phyloP scores from a whole-genome alignment of 2,329 filamentous ascomycete species.

The Leptographium galeiforme region DNA sequence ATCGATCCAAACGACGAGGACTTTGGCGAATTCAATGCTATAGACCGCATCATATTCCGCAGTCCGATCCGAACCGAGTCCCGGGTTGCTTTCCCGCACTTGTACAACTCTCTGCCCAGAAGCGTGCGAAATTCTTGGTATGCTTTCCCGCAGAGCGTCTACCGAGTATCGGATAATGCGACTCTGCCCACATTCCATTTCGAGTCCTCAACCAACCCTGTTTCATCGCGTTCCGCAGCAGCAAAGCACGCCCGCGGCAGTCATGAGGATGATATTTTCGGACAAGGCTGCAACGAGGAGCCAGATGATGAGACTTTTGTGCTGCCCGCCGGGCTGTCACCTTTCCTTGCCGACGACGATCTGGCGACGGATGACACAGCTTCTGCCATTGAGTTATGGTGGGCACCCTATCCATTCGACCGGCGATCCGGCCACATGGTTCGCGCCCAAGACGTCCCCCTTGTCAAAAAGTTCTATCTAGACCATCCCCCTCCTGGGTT shows the following conservation, averaged over 20 bases:
- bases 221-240: slow-evolving; percentile 85
- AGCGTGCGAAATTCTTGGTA: slow-evolving; percentile 92
- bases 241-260: slow-evolving; percentile 87
- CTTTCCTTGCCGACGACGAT: slow-evolving; percentile 82
- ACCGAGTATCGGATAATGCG: slow-evolving; percentile 74
- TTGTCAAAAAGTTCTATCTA: slow-evolving; percentile 97
- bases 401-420: slow-evolving; percentile 95
- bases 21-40: slow-evolving; percentile 98
- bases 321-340: slow-evolving; percentile 65
- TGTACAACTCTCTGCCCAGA: slow-evolving; percentile 92
- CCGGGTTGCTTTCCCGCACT: slow-evolving; percentile 81
- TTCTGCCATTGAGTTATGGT: slow-evolving; percentile 88
- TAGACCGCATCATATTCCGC: slow-evolving; percentile 97
- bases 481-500: slow-evolving; percentile 82
- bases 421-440: slow-evolving; percentile 92
- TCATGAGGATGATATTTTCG: slow-evolving; percentile 91
- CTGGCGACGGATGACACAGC: slow-evolving; percentile 81
- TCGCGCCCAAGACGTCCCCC: slow-evolving; percentile 85
- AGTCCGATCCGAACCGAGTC: slow-evolving; percentile 91
- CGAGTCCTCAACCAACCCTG: slow-evolving; percentile 94
- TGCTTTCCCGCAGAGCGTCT: slow-evolving; percentile 85
- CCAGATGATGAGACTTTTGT: slow-evolving; percentile 73
- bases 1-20: slow-evolving; percentile 98
- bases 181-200: slow-evolving; percentile 94
- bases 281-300: slow-evolving; percentile 59